Evolutionary conservation across 2,329 filamentous ascomycete species (phyloP), one percentile per base, ranked within the genome.

Genomic region (Boeremia lycopersici): DNA sequence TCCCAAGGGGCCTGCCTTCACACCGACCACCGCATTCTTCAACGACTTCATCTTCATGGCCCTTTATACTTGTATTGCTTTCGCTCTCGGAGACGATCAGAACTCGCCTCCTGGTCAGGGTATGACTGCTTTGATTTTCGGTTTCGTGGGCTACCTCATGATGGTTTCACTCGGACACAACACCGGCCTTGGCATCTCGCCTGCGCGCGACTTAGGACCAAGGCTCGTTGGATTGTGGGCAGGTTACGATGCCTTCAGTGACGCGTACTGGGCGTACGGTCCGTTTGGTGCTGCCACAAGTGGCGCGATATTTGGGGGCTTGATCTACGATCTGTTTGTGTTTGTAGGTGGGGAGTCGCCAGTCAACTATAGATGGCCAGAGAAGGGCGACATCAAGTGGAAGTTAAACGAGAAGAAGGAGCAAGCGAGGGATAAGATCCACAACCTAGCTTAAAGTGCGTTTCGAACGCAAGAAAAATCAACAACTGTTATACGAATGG

Each of bases 141-240:
- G 69, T 5, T 62, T 71, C 31, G 58, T 63, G 8, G 61, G 51
- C 6, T 67, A 67, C 43, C 57, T 68, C 25, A 62, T 67, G 26
- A 66, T 63, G 59, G 59, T 71, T 2, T 60, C 64, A 0, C 51
- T 69, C 7, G 67, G 66, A 8, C 69, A 69, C 54, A 70, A 70
- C 36, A 68, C 64, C 4, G 69, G 70, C 30, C 59, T 69, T 6
- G 71, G 87, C 10, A 88, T 90, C 57, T 90, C 89, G 62, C 74
- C 89, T 36, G 88, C 87, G 19, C 82, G 88, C 70, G 88, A 91
- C 63, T 87, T 90, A 65, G 87, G 87, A 0, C 88, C 88, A 2
- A 79, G 88, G n/a, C 76, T 90, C 25, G 82, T 89, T 55, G 83
- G 83, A 1, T 88, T 86, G 67, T 84, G 86, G 72, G 70, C 89